Base-by-base conservation (phyloP, 805 yeast species). In the fission yeast (Schizosaccharomyces pombe) region DNA sequence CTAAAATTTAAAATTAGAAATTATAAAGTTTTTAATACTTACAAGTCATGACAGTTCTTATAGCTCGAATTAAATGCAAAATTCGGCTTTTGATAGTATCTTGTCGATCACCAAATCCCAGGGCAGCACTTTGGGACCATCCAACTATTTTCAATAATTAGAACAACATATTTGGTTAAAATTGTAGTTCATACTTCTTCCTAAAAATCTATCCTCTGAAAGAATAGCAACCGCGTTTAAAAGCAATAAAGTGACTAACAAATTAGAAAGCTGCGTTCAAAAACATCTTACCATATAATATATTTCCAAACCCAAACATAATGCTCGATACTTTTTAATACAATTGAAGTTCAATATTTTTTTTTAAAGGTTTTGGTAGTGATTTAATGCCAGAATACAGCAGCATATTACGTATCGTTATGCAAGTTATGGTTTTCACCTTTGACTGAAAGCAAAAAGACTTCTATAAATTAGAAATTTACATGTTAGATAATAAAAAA, bases 171-270 rank as follows among this genome's bases (percentile, higher is more conserved):
- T 24, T 6, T 53, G 14, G 16, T n/a, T 11, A n/a, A 3, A 26
- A 16, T 14, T 26, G 26, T 19, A 6, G 2, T 19, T 65, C 73
- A 56, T 62, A 70, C 74, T 75, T 67, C 94, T 70, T 61, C 79
- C 78, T 57, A 83, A 69, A 61, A 83, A 83, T 56, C 94, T 69
- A 61, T 83, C 91, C 61, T 83, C 93, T 63, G 82, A 81, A 54
- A 83, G 72, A 34, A 83, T 80, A 0, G 91, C 91, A 30, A 83
- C 75, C 0, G 89, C 77, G 64, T 83, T 83, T 52, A 82, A 74
- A 56, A 82, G 67, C 39, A 83, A 63, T 24, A 70, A 63, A 26
- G 62, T 60, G 47, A 67, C 68, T 63, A 43, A 22, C 24, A 8
- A 37, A 11, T n/a, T n/a, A 37, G 43, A 16, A 16, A 37, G 4